phyloP scores from a whole-genome alignment of 2,329 filamentous ascomycete genomes.

The Ceratocystis diversiconidia region DNA sequence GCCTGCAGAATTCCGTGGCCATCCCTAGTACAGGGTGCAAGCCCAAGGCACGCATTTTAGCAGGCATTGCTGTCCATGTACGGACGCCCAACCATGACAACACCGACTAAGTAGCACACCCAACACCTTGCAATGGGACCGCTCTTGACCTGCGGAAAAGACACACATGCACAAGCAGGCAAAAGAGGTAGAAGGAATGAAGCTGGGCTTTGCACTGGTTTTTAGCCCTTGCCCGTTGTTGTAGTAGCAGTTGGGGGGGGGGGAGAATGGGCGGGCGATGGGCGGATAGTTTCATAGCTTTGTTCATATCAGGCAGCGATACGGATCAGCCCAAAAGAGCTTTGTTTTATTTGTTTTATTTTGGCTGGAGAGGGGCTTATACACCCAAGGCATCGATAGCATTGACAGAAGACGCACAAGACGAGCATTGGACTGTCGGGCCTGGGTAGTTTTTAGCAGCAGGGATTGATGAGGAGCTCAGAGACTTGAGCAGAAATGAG shows the following conservation, averaged over 20 bases:
- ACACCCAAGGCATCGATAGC: too few relatives aligned
- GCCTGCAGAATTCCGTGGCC: neutral
- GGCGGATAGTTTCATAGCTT: neutral
- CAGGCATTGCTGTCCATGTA: neutral
- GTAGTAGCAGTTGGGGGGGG: neutral
- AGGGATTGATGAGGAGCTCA: too few relatives aligned
- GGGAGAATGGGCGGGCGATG: too few relatives aligned
- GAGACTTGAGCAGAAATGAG: too few relatives aligned
- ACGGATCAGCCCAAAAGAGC: neutral
- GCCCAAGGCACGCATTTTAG: neutral
- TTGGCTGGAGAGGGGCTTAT: too few relatives aligned
- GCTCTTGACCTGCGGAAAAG: neutral
- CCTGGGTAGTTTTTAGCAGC: too few relatives aligned
- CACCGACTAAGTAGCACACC: neutral
- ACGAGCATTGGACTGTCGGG: too few relatives aligned
- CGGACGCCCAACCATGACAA: neutral
- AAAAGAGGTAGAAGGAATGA: neutral
- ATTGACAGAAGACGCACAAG: too few relatives aligned
- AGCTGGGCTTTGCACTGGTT: neutral
- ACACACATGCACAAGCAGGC: too few relatives aligned
- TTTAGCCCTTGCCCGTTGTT: neutral
- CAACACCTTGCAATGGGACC: neutral
- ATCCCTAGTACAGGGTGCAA: neutral
- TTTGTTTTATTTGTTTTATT: too few relatives aligned
- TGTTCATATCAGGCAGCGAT: neutral